These are phyloP conservation scores for Penicillium vulpinum DNA, from an alignment of 2,329 filamentous ascomycete genomes.

Conservation along the genomic window DNA sequence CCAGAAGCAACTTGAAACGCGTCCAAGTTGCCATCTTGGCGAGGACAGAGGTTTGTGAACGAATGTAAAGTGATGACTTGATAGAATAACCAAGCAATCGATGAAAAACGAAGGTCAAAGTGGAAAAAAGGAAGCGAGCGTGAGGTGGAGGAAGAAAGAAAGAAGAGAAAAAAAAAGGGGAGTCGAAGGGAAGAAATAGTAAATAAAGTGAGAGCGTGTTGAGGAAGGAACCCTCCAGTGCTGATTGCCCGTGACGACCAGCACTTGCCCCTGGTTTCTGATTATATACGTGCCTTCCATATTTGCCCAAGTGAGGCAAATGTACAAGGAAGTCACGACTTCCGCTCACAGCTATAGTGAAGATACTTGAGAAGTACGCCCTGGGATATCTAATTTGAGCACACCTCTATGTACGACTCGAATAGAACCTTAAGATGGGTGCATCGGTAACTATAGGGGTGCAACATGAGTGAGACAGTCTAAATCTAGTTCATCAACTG, in stretches of 20 bases:
- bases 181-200: constrained; percentile 1
- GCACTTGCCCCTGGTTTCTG: constrained; percentile 1
- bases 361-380: not conserved
- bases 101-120: constrained; percentile 2
- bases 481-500: not conserved
- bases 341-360: not conserved
- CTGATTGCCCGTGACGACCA: not conserved
- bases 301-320: not conserved
- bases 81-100: not conserved
- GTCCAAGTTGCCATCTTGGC: constrained; percentile 10
- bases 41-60: not conserved
- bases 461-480: constrained; percentile 3
- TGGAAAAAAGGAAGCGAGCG: not conserved
- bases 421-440: constrained; percentile 5
- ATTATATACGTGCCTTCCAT: not conserved
- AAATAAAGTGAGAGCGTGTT: not conserved
- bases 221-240: constrained; percentile 8
- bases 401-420: not conserved
- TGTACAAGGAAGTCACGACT: constrained; percentile 4
- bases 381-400: not conserved
- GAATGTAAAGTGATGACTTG: not conserved
- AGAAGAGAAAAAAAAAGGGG: not conserved
- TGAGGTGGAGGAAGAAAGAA: constrained; percentile 2
- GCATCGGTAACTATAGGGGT: not conserved
- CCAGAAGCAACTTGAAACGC: constrained; percentile 16